A percentile compares a stretch with the other conserved stretches of the same genome.
These are phyloP conservation scores for Berkeleyomyces basicola DNA, from an alignment of 2,329 filamentous ascomycete species.

Conservation along the genomic window DNA sequence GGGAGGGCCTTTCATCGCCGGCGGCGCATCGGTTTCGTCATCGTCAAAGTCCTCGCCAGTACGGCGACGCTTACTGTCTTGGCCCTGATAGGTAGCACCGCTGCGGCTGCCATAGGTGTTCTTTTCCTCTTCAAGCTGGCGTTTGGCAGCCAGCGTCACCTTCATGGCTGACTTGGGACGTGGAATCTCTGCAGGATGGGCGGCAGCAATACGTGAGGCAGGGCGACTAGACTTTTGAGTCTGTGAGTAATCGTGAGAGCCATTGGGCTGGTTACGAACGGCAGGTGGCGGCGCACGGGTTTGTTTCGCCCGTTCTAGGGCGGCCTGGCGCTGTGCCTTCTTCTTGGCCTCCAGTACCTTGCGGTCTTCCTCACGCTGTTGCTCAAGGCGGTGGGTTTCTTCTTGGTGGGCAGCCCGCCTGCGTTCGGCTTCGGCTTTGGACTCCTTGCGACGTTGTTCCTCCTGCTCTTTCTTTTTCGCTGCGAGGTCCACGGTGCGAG, in stretches of 20 bases:
- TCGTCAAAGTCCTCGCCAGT: constrained; percentile 58
- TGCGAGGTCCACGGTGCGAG: constrained; percentile 57
- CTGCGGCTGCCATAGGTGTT: constrained; percentile 37
- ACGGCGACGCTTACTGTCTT: constrained; percentile 64
- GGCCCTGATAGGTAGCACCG: constrained; percentile 45
- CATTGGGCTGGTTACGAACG: constrained; percentile 36
- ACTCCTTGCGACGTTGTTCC: constrained; percentile 65
- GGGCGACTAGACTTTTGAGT: constrained; percentile 25
- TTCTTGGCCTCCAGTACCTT: constrained; percentile 51
- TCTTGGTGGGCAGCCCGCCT: constrained; percentile 52
- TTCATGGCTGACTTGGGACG: constrained; percentile 18
- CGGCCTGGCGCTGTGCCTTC: constrained; percentile 44
- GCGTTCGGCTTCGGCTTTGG: constrained; percentile 65
- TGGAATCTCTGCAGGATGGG: constrained; percentile 21
- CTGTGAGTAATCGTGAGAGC: constrained; percentile 30
- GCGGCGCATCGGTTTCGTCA: constrained; percentile 37
- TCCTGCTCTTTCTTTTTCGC: constrained; percentile 75
- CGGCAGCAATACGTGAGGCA: constrained; percentile 41
- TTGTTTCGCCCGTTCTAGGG: constrained; percentile 48
- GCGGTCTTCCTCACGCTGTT: constrained; percentile 42
- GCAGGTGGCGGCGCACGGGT: constrained; percentile 46
- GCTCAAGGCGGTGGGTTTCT: constrained; percentile 41
- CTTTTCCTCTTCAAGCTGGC: constrained; percentile 50
- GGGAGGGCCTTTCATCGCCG: constrained; percentile 59
- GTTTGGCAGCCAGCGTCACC: constrained; percentile 59